Evolutionary conservation across 768 basidiomycete genomes (phyloP).

Genomic region (button mushroom (Agaricus bisporus)): DNA sequence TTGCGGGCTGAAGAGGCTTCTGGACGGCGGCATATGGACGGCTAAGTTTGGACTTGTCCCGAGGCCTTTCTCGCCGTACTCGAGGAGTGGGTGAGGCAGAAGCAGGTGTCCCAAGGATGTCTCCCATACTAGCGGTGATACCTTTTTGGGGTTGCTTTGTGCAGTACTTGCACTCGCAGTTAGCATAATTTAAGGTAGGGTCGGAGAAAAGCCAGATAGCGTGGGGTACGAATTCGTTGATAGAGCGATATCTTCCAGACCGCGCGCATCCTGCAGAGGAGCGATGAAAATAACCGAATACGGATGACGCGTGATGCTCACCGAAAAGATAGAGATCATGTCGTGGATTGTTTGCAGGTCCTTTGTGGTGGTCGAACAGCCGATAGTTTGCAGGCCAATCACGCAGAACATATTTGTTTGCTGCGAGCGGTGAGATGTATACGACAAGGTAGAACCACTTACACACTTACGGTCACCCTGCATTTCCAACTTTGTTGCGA

Average conservation of each 20-base stretch:
- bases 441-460: background rate
- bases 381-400: slow-evolving; percentile 63
- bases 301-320: slow-evolving; percentile 21
- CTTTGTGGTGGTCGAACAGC: slow-evolving; percentile 74
- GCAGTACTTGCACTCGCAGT: slow-evolving; percentile 77
- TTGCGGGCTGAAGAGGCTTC: slow-evolving; percentile 21
- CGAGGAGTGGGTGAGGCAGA: slow-evolving; percentile 1
- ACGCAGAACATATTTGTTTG: slow-evolving; percentile 54
- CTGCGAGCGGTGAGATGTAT: slow-evolving; percentile 23
- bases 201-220: slow-evolving; percentile 73
- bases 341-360: slow-evolving; percentile 43
- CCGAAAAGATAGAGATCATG: slow-evolving; percentile 79
- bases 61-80: slow-evolving; percentile 8
- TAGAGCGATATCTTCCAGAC: slow-evolving; percentile 60
- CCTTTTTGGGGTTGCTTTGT: slow-evolving; percentile 61
- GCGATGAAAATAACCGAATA: slow-evolving; percentile 1
- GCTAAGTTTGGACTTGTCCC: slow-evolving; percentile 20
- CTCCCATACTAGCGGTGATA: slow-evolving; percentile 55
- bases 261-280: slow-evolving; percentile 34
- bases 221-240: slow-evolving; percentile 84
- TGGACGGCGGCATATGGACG: slow-evolving; percentile 37
- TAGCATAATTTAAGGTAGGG: slow-evolving; percentile 33
- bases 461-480: slow-evolving; percentile 35
- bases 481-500: slow-evolving; percentile 37
- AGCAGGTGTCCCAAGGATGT: slow-evolving; percentile 14